These are phyloP conservation scores for Noccaea caerulescens DNA, from an alignment of 345 rosid species.

Conservation along the genomic window DNA sequence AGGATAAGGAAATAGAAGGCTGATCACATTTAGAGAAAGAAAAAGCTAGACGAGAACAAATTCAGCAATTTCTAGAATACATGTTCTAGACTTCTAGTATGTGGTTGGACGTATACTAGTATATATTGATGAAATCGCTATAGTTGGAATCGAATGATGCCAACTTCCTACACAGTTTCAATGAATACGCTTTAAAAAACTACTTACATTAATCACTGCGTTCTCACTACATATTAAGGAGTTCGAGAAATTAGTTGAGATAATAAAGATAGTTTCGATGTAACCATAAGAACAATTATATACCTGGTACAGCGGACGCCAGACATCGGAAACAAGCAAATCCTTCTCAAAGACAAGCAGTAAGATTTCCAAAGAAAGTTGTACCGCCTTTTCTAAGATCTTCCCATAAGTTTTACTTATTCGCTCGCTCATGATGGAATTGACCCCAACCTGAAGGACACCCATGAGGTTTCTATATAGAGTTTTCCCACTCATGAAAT, in stretches of 20 bases:
- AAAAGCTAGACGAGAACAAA: conserved; percentile 6
- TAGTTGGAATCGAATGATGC: conserved; percentile 10
- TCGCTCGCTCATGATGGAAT: conserved; percentile 70
- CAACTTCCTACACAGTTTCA: conserved; percentile 2
- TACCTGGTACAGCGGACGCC: conserved; percentile 97
- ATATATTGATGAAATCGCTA: conserved; percentile 29
- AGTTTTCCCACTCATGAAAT: conserved; percentile 97
- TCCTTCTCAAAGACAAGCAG: conserved; percentile 86
- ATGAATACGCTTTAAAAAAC: neutral
- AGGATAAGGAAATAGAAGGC: conserved; percentile 5
- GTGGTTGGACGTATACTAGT: neutral
- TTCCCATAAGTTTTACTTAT: conserved; percentile 77
- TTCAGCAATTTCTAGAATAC: conserved; percentile 6
- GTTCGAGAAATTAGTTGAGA: conserved; percentile 6
- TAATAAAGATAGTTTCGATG: conserved; percentile 12
- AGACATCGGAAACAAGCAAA: conserved; percentile 73
- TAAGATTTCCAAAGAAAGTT: conserved; percentile 80
- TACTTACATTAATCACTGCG: neutral
- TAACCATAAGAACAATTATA: conserved; percentile 17
- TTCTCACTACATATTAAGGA: conserved; percentile 18
- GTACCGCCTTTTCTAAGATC: conserved; percentile 88
- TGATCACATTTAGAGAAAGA: neutral
- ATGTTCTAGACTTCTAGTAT: neutral
- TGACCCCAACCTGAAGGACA: conserved; percentile 82
- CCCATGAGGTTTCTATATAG: conserved; percentile 86